phyloP scores from a whole-genome alignment of 139 green algal species.

The Chlamydomonas sp. region DNA sequence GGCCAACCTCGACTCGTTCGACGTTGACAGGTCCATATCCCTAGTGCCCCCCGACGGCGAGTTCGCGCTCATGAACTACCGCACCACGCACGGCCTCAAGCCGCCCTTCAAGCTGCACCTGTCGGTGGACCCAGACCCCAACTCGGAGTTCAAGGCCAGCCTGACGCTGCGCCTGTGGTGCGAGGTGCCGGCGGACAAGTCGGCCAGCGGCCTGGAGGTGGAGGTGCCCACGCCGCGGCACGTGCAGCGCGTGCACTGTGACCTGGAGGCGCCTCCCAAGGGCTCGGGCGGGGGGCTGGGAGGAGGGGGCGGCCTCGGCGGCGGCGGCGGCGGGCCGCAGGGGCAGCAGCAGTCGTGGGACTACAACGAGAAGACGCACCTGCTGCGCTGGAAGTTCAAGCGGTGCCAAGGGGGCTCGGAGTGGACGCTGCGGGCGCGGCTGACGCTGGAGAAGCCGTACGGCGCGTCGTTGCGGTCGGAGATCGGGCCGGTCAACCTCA shows the following conservation, averaged over 20 bases:
- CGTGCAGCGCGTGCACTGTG: constrained; percentile 74
- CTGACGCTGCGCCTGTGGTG: constrained; percentile 54
- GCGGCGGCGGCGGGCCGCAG: constrained; percentile 7
- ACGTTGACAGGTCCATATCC: constrained; percentile 89
- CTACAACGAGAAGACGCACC: constrained; percentile 71
- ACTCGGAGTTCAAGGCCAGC: constrained; percentile 49
- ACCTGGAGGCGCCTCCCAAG: constrained; percentile 45
- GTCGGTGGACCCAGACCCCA: constrained; percentile 71
- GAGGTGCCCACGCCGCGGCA: constrained; percentile 72
- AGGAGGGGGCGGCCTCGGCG: neutral
- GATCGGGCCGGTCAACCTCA: constrained; percentile 84
- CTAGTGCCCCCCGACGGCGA: constrained; percentile 91
- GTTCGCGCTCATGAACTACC: constrained; percentile 97
- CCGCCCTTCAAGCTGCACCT: constrained; percentile 91
- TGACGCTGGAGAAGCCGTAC: constrained; percentile 73
- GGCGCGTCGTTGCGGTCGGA: constrained; percentile 49
- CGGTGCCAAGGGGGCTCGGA: constrained; percentile 59
- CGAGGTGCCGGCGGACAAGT: constrained; percentile 52
- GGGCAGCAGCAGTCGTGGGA: constrained; percentile 66
- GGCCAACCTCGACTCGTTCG: constrained; percentile 81
- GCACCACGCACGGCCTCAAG: constrained; percentile 81
- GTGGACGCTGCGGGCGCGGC: constrained; percentile 66
- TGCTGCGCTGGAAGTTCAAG: constrained; percentile 73
- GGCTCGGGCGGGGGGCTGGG: too few relatives aligned
- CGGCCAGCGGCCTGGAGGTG: constrained; percentile 77